A percentile compares a stretch with the other conserved stretches of the same genome.
These are phyloP conservation scores for Psilocybe sp. DNA, from an alignment of 768 basidiomycete species.

Conservation along the genomic window DNA sequence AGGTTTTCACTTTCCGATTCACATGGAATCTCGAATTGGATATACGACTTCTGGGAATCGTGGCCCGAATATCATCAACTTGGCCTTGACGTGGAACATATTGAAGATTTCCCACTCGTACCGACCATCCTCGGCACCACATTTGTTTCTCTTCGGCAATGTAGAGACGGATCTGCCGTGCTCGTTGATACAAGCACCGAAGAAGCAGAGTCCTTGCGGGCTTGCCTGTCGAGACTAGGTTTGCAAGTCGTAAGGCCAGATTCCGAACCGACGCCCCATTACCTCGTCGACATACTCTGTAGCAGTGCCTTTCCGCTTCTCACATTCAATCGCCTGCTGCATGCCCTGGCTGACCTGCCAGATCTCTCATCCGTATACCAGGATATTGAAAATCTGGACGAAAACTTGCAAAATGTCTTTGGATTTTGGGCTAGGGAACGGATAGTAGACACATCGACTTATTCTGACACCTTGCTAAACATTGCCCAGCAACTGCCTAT, in stretches of 20 bases:
- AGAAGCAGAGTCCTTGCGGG: conserved; percentile 5
- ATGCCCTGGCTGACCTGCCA: conserved; percentile 11
- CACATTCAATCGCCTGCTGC: conserved; percentile 15
- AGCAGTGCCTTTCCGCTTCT: conserved; percentile 8
- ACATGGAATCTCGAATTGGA: conserved; percentile 21
- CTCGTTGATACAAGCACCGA: conserved; percentile 13
- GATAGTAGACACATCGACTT: conserved; percentile 6
- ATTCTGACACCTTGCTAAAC: conserved; percentile 10
- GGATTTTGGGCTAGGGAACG: conserved; percentile 28
- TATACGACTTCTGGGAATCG: conserved; percentile 30
- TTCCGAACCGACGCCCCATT: conserved; percentile 14
- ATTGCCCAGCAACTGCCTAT: conserved; percentile 30
- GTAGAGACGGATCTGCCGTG: conserved; percentile 22
- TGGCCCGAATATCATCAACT: conserved; percentile 15
- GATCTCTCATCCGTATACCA: conserved; percentile 4
- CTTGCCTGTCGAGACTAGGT: conserved; percentile 10
- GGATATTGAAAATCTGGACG: conserved; percentile 18
- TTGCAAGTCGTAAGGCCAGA: conserved; percentile 14
- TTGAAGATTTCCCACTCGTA: conserved; percentile 30
- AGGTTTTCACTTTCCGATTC: conserved; percentile 1
- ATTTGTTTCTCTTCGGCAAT: conserved; percentile 31
- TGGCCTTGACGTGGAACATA: conserved; percentile 10
- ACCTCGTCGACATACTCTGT: conserved; percentile 17
- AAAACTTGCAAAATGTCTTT: conserved; percentile 16
- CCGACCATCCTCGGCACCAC: conserved; percentile 20